Conservation (phyloP, 2,329 filamentous ascomycete species). For the Penicillium sp. region DNA sequence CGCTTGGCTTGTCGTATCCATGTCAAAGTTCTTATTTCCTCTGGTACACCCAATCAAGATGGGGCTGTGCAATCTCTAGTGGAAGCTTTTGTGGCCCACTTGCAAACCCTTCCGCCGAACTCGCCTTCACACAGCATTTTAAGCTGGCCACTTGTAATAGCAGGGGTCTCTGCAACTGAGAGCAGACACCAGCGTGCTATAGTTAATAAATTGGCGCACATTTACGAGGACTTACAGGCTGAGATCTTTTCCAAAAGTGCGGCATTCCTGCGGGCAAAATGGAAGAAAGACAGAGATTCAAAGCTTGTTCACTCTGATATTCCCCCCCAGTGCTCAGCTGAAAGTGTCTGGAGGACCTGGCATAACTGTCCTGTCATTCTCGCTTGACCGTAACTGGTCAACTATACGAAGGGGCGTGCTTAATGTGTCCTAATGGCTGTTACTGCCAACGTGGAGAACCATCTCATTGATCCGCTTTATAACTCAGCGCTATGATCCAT, state of each 20-base stretch:
- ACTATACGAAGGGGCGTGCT: too few species aligned
- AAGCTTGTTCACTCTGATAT: not conserved
- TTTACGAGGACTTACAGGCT: not conserved
- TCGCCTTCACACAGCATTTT: constrained; percentile 3
- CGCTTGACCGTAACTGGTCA: not conserved
- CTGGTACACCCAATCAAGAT: not conserved
- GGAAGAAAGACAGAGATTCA: not conserved
- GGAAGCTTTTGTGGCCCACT: not conserved
- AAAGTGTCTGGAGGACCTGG: not conserved
- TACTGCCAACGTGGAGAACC: too few species aligned
- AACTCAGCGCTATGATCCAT: too few species aligned
- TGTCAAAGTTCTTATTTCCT: not conserved
- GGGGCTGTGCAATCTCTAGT: not conserved
- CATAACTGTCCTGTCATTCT: not conserved
- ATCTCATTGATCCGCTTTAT: too few species aligned
- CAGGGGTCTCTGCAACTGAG: not conserved
- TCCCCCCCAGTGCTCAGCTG: not conserved
- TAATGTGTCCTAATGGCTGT: too few species aligned
- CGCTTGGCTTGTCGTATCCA: not conserved
- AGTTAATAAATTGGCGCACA: not conserved
- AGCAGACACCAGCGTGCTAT: not conserved
- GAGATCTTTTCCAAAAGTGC: not conserved
- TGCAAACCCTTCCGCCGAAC: not conserved
- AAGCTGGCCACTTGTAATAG: constrained; percentile 1
- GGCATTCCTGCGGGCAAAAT: not conserved